phyloP scores from a whole-genome alignment of 768 basidiomycete genomes.

The Imleria badia region DNA sequence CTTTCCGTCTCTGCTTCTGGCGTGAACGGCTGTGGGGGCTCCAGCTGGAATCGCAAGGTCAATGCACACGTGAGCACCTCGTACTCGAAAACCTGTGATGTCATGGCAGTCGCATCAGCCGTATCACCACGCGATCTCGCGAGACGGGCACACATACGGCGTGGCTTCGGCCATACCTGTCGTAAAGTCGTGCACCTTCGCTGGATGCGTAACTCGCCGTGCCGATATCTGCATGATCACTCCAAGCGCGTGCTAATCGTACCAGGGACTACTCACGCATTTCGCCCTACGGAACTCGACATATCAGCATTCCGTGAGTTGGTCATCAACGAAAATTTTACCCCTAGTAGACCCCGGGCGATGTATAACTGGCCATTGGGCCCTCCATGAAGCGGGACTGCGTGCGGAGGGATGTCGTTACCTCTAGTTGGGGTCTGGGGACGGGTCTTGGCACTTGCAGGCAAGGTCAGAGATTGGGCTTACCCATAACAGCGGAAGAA shows the following conservation, averaged over 20 bases:
- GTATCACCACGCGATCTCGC: not conserved
- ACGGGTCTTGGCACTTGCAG: not conserved
- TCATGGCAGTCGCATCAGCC: not conserved
- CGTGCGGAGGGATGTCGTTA: conserved; percentile 20
- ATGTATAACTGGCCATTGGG: conserved; percentile 15
- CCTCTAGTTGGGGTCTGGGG: conserved; percentile 15
- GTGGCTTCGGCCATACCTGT: conserved; percentile 6
- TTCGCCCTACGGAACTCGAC: conserved; percentile 14
- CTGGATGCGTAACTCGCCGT: conserved; percentile 8
- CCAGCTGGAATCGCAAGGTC: conserved; percentile 17
- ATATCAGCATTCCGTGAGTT: conserved; percentile 3
- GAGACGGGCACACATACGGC: conserved; percentile 4
- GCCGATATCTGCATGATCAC: conserved; percentile 13
- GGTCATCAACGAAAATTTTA: not conserved
- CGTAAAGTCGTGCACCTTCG: conserved; percentile 17
- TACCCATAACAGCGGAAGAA: conserved; percentile 18
- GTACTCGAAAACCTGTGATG: conserved; percentile 18
- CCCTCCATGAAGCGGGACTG: conserved; percentile 13
- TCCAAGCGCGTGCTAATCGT: not conserved
- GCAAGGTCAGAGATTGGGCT: not conserved
- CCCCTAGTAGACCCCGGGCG: conserved; percentile 17
- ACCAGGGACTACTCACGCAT: conserved; percentile 9
- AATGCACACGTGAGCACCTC: conserved; percentile 23
- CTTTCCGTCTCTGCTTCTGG: not conserved
- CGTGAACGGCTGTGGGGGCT: not conserved